A percentile compares a stretch with the other conserved stretches of the same genome.
Evolutionary conservation across 352 stramenopile species (phyloP).

Genomic region (Phytopythium boreale): DNA sequence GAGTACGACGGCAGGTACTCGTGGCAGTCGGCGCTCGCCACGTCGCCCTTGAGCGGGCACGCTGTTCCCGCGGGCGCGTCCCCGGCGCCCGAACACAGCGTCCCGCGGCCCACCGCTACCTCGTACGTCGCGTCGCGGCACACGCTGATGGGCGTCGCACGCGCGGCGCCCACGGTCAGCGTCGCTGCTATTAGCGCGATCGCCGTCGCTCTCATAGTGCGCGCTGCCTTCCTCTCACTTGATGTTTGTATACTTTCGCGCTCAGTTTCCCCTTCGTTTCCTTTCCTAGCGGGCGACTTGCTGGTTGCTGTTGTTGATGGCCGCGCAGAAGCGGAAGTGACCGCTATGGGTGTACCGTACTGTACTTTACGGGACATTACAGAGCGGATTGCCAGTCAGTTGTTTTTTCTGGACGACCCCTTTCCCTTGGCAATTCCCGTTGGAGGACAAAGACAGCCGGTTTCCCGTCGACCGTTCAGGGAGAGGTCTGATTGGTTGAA

Average conservation of each 20-base stretch:
- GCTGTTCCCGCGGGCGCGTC: conserved; percentile 19
- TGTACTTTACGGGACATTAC: no score
- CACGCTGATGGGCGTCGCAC: not conserved
- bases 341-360: no score
- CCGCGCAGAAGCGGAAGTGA: not conserved
- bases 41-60: conserved; percentile 36
- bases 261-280: no score
- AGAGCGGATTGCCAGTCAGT: not conserved
- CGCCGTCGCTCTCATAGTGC: not conserved
- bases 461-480: no score
- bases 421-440: no score
- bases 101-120: conserved; percentile 22
- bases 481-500: no score
- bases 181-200: not conserved
- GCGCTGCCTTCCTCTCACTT: not conserved
- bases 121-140: conserved; percentile 4
- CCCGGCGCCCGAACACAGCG: conserved; percentile 44
- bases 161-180: not conserved
- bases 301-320: not conserved
- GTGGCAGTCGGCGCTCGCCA: conserved; percentile 36
- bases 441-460: no score
- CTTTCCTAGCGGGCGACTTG: not conserved
- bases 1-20: conserved; percentile 38
- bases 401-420: no score
- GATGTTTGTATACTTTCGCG: not conserved